Conservation (phyloP, 805 yeast species). For the Candida pseudofarinosa region DNA sequence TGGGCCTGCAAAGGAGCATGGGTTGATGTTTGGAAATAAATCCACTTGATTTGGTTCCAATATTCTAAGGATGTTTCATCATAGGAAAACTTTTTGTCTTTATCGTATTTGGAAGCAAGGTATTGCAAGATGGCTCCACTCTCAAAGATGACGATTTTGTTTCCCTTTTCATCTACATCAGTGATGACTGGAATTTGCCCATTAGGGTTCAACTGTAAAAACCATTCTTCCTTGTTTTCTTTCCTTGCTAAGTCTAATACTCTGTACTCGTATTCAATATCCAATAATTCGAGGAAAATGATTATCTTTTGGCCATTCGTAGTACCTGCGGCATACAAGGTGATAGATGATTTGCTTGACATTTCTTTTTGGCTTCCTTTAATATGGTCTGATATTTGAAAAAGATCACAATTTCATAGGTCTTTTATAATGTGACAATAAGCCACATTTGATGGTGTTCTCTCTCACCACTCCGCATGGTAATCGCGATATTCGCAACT, state of each 20-base stretch:
- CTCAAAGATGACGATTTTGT: constrained; percentile 50
- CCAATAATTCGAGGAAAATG: constrained; percentile 38
- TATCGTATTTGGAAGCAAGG: constrained; percentile 58
- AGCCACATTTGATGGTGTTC: no score
- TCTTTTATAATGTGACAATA: no score
- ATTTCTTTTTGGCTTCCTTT: no score
- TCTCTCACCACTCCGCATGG: no score
- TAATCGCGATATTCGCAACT: no score
- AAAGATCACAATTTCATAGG: no score
- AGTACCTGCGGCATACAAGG: no score
- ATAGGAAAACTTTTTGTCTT: constrained; percentile 43
- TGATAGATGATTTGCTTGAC: no score
- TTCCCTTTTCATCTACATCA: constrained; percentile 41
- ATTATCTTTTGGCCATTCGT: constrained; percentile 45
- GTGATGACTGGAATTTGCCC: constrained; percentile 67
- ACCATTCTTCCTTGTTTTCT: constrained; percentile 57
- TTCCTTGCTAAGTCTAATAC: constrained; percentile 37
- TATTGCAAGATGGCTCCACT: constrained; percentile 60
- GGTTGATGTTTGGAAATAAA: constrained; percentile 49
- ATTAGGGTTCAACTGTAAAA: constrained; percentile 52
- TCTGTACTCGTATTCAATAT: constrained; percentile 38
- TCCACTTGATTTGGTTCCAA: constrained; percentile 51
- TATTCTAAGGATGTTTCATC: constrained; percentile 36
- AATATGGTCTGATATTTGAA: no score
- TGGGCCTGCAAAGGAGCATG: constrained; percentile 66